Evolutionary conservation across 352 stramenopile genomes (phyloP).

Genomic region (Phytopythium sindhum): DNA sequence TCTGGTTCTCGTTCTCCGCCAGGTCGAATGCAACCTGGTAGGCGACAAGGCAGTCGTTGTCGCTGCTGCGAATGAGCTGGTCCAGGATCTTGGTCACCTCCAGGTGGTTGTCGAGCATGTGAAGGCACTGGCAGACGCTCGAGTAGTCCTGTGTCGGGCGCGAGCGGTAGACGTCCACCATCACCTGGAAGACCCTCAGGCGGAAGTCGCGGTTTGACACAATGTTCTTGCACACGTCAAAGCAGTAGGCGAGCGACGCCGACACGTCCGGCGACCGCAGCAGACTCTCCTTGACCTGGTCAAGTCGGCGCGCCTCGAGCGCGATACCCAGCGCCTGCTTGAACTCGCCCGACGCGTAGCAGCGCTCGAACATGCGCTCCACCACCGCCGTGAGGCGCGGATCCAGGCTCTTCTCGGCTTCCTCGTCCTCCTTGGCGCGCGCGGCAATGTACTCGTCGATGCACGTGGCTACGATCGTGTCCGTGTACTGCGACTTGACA

Average conservation of each 20-base stretch:
- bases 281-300: conserved; percentile 92
- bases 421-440: conserved; percentile 70
- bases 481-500: conserved; percentile 93
- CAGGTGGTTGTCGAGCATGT: conserved; percentile 82
- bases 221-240: conserved; percentile 91
- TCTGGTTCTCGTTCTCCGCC: conserved; percentile 97
- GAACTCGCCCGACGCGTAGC: conserved; percentile 92
- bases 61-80: conserved; percentile 69
- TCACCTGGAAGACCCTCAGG: conserved; percentile 91
- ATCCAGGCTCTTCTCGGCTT: conserved; percentile 77
- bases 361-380: conserved; percentile 97
- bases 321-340: conserved; percentile 97
- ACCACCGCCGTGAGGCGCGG: conserved; percentile 94
- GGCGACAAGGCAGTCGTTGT: conserved; percentile 86
- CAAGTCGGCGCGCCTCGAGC: conserved; percentile 92
- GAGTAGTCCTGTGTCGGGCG: conserved; percentile 67
- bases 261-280: conserved; percentile 68
- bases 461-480: conserved; percentile 95
- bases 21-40: conserved; percentile 99
- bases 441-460: conserved; percentile 97
- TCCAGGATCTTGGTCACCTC: conserved; percentile 89
- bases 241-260: conserved; percentile 89
- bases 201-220: conserved; percentile 93
- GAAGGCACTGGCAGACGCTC: conserved; percentile 82
- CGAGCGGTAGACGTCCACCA: conserved; percentile 83